Evolutionary conservation across 257 asterid genomes (phyloP).

Genomic region (Petrea volubilis): DNA sequence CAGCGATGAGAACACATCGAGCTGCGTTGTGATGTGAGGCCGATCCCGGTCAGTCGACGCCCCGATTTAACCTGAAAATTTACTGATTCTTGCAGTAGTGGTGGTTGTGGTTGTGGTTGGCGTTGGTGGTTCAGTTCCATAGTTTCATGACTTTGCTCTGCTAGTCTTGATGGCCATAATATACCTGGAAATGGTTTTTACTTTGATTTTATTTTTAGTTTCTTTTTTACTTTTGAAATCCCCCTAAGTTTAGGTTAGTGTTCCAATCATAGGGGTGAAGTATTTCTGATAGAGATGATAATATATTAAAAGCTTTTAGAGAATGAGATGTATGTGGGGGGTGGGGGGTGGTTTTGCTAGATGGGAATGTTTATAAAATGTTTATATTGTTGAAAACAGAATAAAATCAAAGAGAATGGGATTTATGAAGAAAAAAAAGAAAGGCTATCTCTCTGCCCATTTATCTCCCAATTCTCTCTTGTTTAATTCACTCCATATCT

Average conservation of each 20-base stretch:
- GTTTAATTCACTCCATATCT: not conserved
- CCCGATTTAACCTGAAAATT: not conserved
- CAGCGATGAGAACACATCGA: constrained; percentile 66
- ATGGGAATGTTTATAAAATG: constrained; percentile 50
- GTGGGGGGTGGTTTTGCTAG: constrained; percentile 24
- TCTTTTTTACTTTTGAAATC: constrained; percentile 13
- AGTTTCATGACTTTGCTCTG: constrained; percentile 27
- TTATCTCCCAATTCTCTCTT: not conserved
- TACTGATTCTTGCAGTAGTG: not conserved
- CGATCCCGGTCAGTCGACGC: not conserved
- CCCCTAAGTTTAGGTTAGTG: constrained; percentile 47
- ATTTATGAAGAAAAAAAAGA: constrained; percentile 12
- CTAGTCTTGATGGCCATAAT: constrained; percentile 37
- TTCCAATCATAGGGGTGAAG: constrained; percentile 35
- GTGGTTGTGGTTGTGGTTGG: not conserved
- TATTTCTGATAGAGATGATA: constrained; percentile 46
- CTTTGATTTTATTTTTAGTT: constrained; percentile 21
- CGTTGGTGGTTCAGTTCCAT: constrained; percentile 19
- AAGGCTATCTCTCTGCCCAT: constrained; percentile 19
- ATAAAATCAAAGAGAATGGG: constrained; percentile 43
- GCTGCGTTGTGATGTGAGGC: constrained; percentile 73
- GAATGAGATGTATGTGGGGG: constrained; percentile 26
- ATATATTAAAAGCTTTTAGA: constrained; percentile 44
- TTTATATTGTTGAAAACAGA: constrained; percentile 45
- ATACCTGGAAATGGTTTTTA: constrained; percentile 46